Evolutionary conservation across 2,329 filamentous ascomycete genomes (phyloP), one percentile per base, ranked within the genome.

Genomic region (Dendrostoma leiphaemia): DNA sequence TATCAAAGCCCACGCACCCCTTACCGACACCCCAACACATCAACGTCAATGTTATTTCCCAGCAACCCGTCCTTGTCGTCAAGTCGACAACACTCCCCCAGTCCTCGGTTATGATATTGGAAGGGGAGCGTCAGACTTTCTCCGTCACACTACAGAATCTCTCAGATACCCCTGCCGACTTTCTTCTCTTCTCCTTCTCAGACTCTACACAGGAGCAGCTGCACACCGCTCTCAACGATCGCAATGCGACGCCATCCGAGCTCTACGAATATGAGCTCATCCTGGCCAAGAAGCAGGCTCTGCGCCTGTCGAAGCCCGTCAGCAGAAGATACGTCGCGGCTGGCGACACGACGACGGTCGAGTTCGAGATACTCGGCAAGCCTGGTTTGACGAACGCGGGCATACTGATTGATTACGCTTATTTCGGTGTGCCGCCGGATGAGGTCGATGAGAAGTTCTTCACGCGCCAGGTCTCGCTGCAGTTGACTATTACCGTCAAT

Each of bases 401-500:
- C 3, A 85, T 96, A 15, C 89, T 95, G 62, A 84, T 96, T 55
- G 89, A 96, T 70, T 97, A 96, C 67, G 90, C 89, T 3, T 80
- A 88, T 65, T 77, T 96, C n/a, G 90, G 90, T 1, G 80, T 84
- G 29, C 76, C 85, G 5, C 78, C 78, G n/a, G 80, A 82, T 12
- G 84, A 91, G 53, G 74, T 92, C 2, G 78, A 81, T 23, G 85
- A 88, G 32, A 80, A 83, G 31, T 96, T 96, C 65, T 90, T 91
- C 65, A 96, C 92, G 0, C 82, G 92, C 35, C 90, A 94, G 65
- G 80, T 96, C 15, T 86, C 86, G 17, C 77, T 96, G 26, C 89
- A 91, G 13, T 75, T 97, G 54, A 90, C 88, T 0, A 83, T 97
- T 15, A 97, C 93, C 5, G 93, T 97, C 45, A 97, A 97, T 65